Evolutionary conservation across 805 yeast species (phyloP).

Genomic region (Candida rishiriensis): DNA sequence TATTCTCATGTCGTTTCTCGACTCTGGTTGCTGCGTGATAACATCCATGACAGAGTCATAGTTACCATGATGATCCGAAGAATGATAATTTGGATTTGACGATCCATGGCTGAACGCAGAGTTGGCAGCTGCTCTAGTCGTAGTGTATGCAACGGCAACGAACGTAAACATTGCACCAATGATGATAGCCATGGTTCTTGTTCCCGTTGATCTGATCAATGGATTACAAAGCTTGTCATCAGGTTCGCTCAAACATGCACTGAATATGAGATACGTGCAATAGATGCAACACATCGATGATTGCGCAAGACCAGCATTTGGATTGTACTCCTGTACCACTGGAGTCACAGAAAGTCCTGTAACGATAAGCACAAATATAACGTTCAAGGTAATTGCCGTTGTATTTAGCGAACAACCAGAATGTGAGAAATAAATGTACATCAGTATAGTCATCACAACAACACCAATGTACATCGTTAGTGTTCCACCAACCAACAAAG

Average conservation of each 20-base stretch:
- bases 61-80: constrained; percentile 19
- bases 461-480: constrained; percentile 75
- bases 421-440: constrained; percentile 81
- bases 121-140: constrained; percentile 92
- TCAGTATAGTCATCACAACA: constrained; percentile 64
- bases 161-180: constrained; percentile 93
- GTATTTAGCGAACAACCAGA: constrained; percentile 84
- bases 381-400: constrained; percentile 75
- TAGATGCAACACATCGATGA: constrained; percentile 92
- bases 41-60: constrained; percentile 40
- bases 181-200: constrained; percentile 82
- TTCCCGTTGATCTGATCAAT: constrained; percentile 79
- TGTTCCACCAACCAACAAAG: constrained; percentile 81
- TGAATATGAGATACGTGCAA: constrained; percentile 84
- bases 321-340: constrained; percentile 83
- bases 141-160: constrained; percentile 92
- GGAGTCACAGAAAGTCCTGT: constrained; percentile 76
- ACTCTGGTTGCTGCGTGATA: constrained; percentile 45
- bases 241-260: constrained; percentile 95
- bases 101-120: constrained; percentile 50
- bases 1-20: constrained; percentile 67
- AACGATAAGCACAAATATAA: constrained; percentile 58
- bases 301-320: constrained; percentile 95
- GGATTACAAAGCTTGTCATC: constrained; percentile 94
- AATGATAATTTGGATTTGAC: constrained; percentile 8